These are phyloP conservation scores for Dothistroma pini DNA, from an alignment of 2,329 filamentous ascomycete genomes.

Conservation along the genomic window DNA sequence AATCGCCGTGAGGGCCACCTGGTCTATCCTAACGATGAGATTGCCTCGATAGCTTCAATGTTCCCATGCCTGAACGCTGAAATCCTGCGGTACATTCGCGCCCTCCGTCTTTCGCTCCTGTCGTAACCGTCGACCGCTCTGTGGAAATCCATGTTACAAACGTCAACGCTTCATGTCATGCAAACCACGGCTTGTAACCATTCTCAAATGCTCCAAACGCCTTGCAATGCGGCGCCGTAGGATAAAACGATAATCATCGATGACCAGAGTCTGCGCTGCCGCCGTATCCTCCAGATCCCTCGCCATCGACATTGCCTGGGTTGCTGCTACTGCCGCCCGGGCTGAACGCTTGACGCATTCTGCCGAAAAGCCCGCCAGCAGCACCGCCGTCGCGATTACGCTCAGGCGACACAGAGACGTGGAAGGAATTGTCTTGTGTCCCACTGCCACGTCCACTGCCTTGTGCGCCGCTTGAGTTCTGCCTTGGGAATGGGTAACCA, in stretches of 20 bases:
- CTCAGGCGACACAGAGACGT: slow-evolving; percentile 19
- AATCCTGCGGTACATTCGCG: neutral
- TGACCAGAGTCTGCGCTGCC: neutral
- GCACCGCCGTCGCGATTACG: slow-evolving; percentile 13
- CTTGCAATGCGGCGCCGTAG: neutral
- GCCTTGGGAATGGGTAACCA: slow-evolving; percentile 21
- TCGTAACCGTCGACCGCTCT: neutral
- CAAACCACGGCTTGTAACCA: slow-evolving; percentile 1
- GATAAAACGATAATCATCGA: neutral
- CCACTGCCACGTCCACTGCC: slow-evolving; percentile 21
- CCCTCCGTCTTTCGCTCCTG: neutral
- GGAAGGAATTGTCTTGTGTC: slow-evolving; percentile 20
- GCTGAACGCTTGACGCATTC: slow-evolving; percentile 35
- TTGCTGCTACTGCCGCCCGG: slow-evolving; percentile 7
- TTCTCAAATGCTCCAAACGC: slow-evolving; percentile 1
- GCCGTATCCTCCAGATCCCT: neutral
- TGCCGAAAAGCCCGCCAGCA: slow-evolving; percentile 27
- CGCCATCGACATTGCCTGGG: neutral
- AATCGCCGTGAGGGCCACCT: neutral
- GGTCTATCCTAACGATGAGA: neutral
- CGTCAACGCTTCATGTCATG: slow-evolving; percentile 10
- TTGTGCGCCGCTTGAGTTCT: slow-evolving; percentile 16
- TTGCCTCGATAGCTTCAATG: neutral
- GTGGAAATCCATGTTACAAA: slow-evolving; percentile 3
- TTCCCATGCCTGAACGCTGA: neutral